phyloP scores from a whole-genome alignment of 73 alveolate genomes.

The Paramecium caudatum region DNA sequence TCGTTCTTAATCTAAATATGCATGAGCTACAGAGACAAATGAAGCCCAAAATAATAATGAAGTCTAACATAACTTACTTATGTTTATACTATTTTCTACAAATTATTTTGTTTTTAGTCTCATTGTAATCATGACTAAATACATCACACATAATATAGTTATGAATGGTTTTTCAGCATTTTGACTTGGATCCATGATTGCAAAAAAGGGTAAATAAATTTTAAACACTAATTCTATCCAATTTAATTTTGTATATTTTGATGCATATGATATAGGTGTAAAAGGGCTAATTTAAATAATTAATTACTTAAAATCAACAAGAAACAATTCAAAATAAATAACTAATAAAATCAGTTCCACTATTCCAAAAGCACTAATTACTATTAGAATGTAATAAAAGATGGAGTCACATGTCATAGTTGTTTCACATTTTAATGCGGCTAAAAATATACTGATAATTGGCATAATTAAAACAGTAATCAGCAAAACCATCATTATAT shows the following conservation, averaged over 20 bases:
- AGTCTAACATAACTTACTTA: constrained; percentile 8
- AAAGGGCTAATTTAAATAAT: neutral
- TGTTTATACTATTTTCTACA: constrained; percentile 31
- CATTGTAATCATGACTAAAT: neutral
- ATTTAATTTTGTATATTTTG: constrained; percentile 40
- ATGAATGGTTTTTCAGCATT: constrained; percentile 52
- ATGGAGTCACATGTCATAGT: constrained; percentile 17
- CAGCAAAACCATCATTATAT: constrained; percentile 17
- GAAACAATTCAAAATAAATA: constrained; percentile 2
- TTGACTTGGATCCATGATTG: neutral
- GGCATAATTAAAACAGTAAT: constrained; percentile 37
- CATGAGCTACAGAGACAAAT: constrained; percentile 47
- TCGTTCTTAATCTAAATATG: neutral
- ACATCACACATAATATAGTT: constrained; percentile 11
- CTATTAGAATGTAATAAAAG: neutral
- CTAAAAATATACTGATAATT: neutral
- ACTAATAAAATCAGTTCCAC: neutral
- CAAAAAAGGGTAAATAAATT: constrained; percentile 13
- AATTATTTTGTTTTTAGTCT: constrained; percentile 54
- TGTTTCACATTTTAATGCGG: constrained; percentile 35
- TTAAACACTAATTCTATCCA: constrained; percentile 52
- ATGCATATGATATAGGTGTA: neutral
- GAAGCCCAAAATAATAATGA: constrained; percentile 38
- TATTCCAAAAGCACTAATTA: neutral
- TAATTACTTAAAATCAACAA: constrained; percentile 33